Evolutionary conservation across 1,284 basidiomycete genomes (phyloP).

Genomic region (Fistulina hepatica): DNA sequence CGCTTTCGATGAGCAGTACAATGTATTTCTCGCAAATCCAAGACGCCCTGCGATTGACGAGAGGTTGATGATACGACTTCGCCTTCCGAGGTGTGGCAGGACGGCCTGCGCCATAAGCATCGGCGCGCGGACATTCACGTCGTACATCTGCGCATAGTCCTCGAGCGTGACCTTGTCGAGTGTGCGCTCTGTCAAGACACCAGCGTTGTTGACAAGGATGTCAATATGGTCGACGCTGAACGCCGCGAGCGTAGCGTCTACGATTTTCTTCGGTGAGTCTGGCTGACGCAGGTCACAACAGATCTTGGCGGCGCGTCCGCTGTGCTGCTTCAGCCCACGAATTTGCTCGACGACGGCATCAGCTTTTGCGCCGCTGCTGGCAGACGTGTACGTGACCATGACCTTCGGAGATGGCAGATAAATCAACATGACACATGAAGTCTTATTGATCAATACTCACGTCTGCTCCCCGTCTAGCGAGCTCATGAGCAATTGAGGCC

Average conservation of each 20-base stretch:
- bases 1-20: background rate
- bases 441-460: conserved; percentile 1
- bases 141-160: background rate
- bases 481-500: conserved; percentile 11
- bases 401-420: background rate
- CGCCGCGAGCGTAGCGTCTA: background rate
- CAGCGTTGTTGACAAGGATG: conserved; percentile 2
- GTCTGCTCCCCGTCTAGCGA: conserved; percentile 12
- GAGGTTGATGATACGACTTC: background rate
- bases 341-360: background rate
- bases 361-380: background rate
- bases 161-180: background rate
- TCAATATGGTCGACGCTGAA: background rate
- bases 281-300: background rate
- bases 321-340: background rate
- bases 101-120: conserved; percentile 1
- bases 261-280: background rate
- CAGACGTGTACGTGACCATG: conserved; percentile 6
- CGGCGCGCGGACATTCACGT: background rate
- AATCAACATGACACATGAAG: background rate
- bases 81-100: background rate
- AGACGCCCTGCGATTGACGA: background rate
- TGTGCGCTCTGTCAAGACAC: background rate
- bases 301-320: background rate
- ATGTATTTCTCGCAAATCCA: background rate